These are phyloP conservation scores for Lactifluus rugatus DNA, from an alignment of 768 basidiomycete species.

Conservation along the genomic window DNA sequence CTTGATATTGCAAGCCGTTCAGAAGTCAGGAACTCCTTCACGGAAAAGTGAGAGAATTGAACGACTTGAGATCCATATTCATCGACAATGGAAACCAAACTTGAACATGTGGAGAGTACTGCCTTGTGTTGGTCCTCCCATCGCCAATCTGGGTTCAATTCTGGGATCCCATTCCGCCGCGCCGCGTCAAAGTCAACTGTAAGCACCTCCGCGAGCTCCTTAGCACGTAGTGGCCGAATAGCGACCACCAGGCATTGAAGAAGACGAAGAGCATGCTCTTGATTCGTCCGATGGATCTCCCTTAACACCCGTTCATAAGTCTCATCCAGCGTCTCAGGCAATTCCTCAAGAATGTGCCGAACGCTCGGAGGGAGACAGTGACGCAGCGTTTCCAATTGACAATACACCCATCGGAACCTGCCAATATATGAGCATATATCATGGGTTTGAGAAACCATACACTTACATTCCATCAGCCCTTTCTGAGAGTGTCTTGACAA, in stretches of 20 bases:
- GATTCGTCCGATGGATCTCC: neutral
- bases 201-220: constrained; percentile 1
- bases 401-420: neutral
- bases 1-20: neutral
- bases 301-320: neutral
- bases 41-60: constrained; percentile 3
- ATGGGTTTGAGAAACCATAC: fast-evolving
- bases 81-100: neutral
- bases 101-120: constrained; percentile 6
- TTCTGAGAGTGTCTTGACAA: neutral
- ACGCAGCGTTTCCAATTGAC: constrained; percentile 1
- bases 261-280: neutral
- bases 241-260: neutral
- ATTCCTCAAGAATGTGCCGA: neutral
- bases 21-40: constrained; percentile 6
- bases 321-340: neutral
- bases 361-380: neutral
- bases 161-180: neutral
- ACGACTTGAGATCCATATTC: neutral
- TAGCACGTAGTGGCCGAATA: neutral
- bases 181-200: constrained; percentile 7
- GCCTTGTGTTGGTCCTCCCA: neutral
- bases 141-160: neutral
- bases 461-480: constrained; percentile 6
- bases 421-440: too few relatives aligned